Evolutionary conservation across 306 rosid genomes (phyloP).

Genomic region (Leucaena leucocephala): DNA sequence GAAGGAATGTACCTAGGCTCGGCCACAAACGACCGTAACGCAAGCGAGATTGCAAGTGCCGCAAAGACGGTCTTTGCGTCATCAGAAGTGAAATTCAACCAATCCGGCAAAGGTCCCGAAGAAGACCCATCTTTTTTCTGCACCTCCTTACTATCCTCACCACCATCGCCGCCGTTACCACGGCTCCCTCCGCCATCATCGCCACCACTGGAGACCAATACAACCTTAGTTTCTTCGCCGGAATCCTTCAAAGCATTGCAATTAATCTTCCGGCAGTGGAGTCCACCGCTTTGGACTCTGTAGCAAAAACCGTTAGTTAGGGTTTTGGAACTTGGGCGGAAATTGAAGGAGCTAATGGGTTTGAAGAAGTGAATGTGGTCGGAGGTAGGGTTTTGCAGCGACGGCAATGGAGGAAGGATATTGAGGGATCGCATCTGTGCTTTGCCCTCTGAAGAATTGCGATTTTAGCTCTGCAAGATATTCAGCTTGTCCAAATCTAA

Average conservation of each 20-base stretch:
- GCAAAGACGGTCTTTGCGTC: constrained; percentile 86
- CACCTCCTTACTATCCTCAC: constrained; percentile 29
- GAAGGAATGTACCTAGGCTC: constrained; percentile 99
- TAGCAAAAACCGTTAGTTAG: constrained; percentile 4
- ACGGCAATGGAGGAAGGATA: constrained; percentile 48
- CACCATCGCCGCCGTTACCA: constrained; percentile 24
- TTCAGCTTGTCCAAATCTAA: background rate
- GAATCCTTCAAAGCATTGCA: constrained; percentile 56
- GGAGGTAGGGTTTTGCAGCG: constrained; percentile 47
- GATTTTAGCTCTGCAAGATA: background rate
- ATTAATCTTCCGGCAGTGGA: constrained; percentile 39
- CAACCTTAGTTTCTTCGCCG: constrained; percentile 52
- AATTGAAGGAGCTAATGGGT: constrained; percentile 39
- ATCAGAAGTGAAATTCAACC: constrained; percentile 78
- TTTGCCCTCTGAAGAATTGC: background rate
- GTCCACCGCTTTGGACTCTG: constrained; percentile 20
- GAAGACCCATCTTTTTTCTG: constrained; percentile 58
- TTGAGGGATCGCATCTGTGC: constrained; percentile 65
- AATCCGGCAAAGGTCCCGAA: constrained; percentile 55
- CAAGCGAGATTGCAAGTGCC: constrained; percentile 68
- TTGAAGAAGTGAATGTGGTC: constrained; percentile 43
- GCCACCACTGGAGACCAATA: constrained; percentile 40
- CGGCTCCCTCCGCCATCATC: constrained; percentile 53
- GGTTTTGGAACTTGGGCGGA: constrained; percentile 32
- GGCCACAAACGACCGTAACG: constrained; percentile 76